Evolutionary conservation across 345 rosid genomes (phyloP).

Genomic region (Garcia nutans): DNA sequence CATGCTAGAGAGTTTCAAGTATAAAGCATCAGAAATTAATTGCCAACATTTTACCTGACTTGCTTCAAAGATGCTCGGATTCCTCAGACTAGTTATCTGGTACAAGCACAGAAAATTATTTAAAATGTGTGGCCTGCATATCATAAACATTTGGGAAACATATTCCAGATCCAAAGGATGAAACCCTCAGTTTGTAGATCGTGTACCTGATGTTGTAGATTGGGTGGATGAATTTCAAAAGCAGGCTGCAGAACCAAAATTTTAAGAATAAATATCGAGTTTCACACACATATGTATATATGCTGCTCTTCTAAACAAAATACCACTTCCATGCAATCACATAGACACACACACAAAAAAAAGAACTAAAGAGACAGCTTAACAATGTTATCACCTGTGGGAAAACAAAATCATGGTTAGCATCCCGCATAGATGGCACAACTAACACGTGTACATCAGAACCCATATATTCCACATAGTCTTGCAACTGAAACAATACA

Average conservation of each 20-base stretch:
- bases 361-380: neutral
- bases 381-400: slow-evolving; percentile 65
- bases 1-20: neutral
- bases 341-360: neutral
- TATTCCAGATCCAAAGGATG: neutral
- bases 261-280: slow-evolving; percentile 9
- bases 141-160: slow-evolving; percentile 2
- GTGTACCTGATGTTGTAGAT: slow-evolving; percentile 60
- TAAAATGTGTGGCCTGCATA: slow-evolving; percentile 7
- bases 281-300: neutral
- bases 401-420: slow-evolving; percentile 87
- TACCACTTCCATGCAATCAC: neutral
- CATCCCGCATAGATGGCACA: slow-evolving; percentile 84
- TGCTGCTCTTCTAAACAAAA: neutral
- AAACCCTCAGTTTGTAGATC: slow-evolving; percentile 4
- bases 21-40: neutral
- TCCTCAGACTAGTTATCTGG: slow-evolving; percentile 67
- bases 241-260: slow-evolving; percentile 62
- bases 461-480: slow-evolving; percentile 74
- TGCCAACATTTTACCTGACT: slow-evolving; percentile 49
- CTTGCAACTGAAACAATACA: slow-evolving; percentile 63
- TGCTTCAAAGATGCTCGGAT: slow-evolving; percentile 81
- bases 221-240: slow-evolving; percentile 51
- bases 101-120: neutral
- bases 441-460: slow-evolving; percentile 58